Evolutionary conservation across 768 basidiomycete species (phyloP).

Genomic region (Kwoniella bestiolae): DNA sequence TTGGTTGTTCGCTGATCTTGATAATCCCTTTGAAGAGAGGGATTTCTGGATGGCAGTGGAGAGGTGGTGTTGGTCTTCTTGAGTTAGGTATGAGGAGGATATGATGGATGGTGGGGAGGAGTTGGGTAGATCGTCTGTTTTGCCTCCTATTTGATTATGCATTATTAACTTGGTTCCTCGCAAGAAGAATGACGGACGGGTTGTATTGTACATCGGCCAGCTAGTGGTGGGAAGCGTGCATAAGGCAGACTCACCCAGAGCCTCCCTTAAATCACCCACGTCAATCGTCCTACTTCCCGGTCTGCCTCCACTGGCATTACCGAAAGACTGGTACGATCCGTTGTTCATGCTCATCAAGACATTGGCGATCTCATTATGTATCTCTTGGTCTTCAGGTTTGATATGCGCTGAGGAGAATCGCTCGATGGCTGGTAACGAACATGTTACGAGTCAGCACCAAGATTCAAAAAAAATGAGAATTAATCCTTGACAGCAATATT

Average conservation of each 20-base stretch:
- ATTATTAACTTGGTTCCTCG: too few species aligned
- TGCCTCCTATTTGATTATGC: slow-evolving; percentile 17
- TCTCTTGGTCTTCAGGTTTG: slow-evolving; percentile 22
- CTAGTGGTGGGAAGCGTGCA: too few species aligned
- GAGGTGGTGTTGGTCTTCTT: slow-evolving; percentile 12
- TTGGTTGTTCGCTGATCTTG: background rate
- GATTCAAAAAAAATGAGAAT: too few species aligned
- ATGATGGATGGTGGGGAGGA: slow-evolving; percentile 33
- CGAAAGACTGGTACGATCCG: slow-evolving; percentile 80
- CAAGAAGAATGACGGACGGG: too few species aligned
- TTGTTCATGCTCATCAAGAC: slow-evolving; percentile 86
- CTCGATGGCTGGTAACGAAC: slow-evolving; percentile 53
- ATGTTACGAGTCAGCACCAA: too few species aligned
- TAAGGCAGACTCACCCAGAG: slow-evolving; percentile 60
- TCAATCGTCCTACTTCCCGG: slow-evolving; percentile 75
- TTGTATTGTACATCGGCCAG: too few species aligned
- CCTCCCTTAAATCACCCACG: slow-evolving; percentile 84
- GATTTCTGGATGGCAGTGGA: background rate
- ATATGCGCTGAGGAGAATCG: slow-evolving; percentile 36
- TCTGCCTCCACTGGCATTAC: slow-evolving; percentile 58
- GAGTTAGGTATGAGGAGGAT: slow-evolving; percentile 22
- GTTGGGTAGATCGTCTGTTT: slow-evolving; percentile 13
- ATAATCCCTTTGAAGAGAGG: slow-evolving; percentile 7
- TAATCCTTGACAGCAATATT: too few species aligned
- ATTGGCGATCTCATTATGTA: slow-evolving; percentile 41